These are phyloP conservation scores for Psilocybe sp. DNA, from an alignment of 768 basidiomycete species.

Conservation along the genomic window DNA sequence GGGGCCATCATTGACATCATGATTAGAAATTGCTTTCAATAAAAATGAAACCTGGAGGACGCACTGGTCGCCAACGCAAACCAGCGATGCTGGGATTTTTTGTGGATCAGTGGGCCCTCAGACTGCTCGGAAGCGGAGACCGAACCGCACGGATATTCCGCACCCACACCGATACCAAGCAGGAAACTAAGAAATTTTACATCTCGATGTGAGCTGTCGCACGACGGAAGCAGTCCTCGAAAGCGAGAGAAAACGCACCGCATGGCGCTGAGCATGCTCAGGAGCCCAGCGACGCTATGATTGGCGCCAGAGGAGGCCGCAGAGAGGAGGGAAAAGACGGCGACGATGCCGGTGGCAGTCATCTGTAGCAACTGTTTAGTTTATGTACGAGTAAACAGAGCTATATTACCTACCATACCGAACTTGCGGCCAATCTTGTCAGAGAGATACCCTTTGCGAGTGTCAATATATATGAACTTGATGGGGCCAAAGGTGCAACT, in stretches of 20 bases:
- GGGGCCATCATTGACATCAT: not conserved
- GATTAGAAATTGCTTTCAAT: not conserved
- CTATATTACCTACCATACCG: constrained; percentile 62
- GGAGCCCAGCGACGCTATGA: constrained; percentile 62
- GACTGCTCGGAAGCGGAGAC: constrained; percentile 89
- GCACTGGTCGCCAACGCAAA: constrained; percentile 87
- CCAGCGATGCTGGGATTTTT: constrained; percentile 82
- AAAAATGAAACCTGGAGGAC: constrained; percentile 16
- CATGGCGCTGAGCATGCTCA: constrained; percentile 77
- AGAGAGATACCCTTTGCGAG: constrained; percentile 56
- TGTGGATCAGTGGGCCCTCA: constrained; percentile 75
- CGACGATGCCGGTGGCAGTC: constrained; percentile 79
- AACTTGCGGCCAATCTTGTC: constrained; percentile 87
- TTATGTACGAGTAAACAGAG: not conserved
- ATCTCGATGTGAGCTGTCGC: not conserved
- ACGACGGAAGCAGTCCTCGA: not conserved
- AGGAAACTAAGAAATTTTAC: constrained; percentile 57
- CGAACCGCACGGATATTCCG: constrained; percentile 88
- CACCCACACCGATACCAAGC: constrained; percentile 84
- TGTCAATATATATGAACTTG: not conserved
- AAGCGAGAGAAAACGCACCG: constrained; percentile 61
- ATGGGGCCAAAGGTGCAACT: not conserved
- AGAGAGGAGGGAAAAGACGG: constrained; percentile 78
- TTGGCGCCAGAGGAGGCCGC: constrained; percentile 81
- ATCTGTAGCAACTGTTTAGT: constrained; percentile 37